phyloP scores from a whole-genome alignment of 345 rosid genomes.

The Linum usitatissimum region DNA sequence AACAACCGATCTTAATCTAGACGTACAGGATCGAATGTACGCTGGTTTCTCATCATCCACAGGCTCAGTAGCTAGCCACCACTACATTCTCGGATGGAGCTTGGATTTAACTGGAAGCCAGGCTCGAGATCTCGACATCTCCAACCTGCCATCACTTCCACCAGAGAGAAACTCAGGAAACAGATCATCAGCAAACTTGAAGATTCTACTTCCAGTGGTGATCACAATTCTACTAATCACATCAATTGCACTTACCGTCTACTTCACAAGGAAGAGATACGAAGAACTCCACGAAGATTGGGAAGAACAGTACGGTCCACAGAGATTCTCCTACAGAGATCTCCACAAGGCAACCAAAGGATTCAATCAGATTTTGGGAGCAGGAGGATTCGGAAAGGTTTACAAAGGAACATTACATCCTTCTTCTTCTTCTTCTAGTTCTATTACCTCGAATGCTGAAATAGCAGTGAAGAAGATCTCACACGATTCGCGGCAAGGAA shows the following conservation, averaged over 20 bases:
- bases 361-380: slow-evolving; percentile 9
- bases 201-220: background rate
- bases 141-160: slow-evolving; percentile 16
- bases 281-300: slow-evolving; percentile 18
- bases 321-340: slow-evolving; percentile 13
- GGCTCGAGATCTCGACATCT: slow-evolving; percentile 9
- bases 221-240: background rate
- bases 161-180: background rate
- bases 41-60: slow-evolving; percentile 18
- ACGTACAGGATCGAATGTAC: slow-evolving; percentile 10
- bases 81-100: slow-evolving; percentile 20
- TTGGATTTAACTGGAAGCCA: slow-evolving; percentile 8
- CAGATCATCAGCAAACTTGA: background rate
- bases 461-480: slow-evolving; percentile 15
- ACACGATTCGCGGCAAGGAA: slow-evolving; percentile 13
- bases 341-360: slow-evolving; percentile 15
- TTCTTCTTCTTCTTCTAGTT: too few relatives aligned
- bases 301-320: slow-evolving; percentile 16
- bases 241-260: background rate
- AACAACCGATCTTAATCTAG: background rate
- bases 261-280: slow-evolving; percentile 8
- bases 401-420: slow-evolving; percentile 8
- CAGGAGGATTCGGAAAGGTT: slow-evolving; percentile 15
- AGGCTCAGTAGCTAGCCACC: slow-evolving; percentile 4
- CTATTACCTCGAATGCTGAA: slow-evolving; percentile 3